phyloP scores from a whole-genome alignment of 148 eudicot species.

The Simmondsia chinensis region DNA sequence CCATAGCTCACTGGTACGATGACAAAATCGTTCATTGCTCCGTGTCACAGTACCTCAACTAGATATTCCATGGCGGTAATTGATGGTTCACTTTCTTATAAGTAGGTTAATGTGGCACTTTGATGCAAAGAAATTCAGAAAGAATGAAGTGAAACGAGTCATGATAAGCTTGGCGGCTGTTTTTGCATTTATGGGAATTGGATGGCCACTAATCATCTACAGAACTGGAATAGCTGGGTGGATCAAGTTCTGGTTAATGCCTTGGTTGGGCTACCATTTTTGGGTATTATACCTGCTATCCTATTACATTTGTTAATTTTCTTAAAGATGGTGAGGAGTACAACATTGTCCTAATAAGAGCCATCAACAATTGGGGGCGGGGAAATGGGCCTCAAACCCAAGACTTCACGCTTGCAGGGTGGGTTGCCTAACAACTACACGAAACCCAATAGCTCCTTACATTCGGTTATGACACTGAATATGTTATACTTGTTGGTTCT shows the following conservation, averaged over 20 bases:
- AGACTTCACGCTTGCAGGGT: too few relatives aligned
- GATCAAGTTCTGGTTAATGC: constrained; percentile 97
- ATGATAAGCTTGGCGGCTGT: constrained; percentile 87
- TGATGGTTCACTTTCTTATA: background rate
- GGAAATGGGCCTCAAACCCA: too few relatives aligned
- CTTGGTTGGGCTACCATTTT: constrained; percentile 97
- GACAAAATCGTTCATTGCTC: too few relatives aligned
- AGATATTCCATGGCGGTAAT: too few relatives aligned
- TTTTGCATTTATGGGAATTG: constrained; percentile 70
- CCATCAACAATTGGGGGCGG: too few relatives aligned
- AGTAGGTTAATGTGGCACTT: constrained; percentile 73
- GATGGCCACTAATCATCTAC: constrained; percentile 80
- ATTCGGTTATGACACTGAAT: too few relatives aligned
- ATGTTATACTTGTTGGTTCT: too few relatives aligned
- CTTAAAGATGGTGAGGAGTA: too few relatives aligned
- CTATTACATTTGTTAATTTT: background rate
- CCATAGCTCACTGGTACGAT: constrained; percentile 83
- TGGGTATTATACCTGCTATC: constrained; percentile 45
- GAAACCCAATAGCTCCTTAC: too few relatives aligned
- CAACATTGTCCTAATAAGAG: too few relatives aligned
- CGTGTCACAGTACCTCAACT: too few relatives aligned
- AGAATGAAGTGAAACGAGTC: constrained; percentile 65
- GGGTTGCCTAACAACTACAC: too few relatives aligned
- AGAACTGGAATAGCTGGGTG: constrained; percentile 74
- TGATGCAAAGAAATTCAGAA: constrained; percentile 62